Evolutionary conservation across 2,329 filamentous ascomycete species (phyloP).

Genomic region (Pseudogymnoascus destructans): DNA sequence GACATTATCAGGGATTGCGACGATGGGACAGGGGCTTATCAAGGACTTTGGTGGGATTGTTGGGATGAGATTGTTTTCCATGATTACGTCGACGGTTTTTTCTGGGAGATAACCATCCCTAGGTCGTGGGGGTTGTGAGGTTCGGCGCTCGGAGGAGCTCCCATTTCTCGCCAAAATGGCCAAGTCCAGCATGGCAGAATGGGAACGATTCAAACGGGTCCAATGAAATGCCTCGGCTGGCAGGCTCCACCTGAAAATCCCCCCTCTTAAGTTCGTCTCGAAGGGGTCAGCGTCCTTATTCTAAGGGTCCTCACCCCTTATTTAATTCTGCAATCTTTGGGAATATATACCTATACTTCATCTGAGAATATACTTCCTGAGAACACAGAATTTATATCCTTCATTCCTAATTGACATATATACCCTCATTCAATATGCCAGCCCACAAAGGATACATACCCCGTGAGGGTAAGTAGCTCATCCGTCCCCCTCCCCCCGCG

Average conservation of each 20-base stretch:
- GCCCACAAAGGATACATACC: not conserved
- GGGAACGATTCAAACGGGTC: no score
- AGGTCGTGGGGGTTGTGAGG: no score
- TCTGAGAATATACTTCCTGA: not conserved
- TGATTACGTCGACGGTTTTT: constrained; percentile 26
- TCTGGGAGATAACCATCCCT: no score
- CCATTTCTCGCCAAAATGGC: no score
- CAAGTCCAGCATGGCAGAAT: no score
- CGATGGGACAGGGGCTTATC: constrained; percentile 35
- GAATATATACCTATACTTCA: not conserved
- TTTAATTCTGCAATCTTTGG: not conserved
- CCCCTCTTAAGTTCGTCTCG: not conserved
- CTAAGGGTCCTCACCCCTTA: not conserved
- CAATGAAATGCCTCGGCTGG: constrained; percentile 4
- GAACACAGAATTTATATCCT: not conserved
- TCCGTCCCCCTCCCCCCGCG: not conserved
- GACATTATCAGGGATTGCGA: constrained; percentile 17
- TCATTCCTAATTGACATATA: not conserved
- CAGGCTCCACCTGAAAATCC: not conserved
- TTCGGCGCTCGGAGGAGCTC: no score
- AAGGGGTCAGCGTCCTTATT: not conserved
- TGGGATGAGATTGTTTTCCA: constrained; percentile 28
- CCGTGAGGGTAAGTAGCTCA: not conserved
- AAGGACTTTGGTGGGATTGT: constrained; percentile 30
- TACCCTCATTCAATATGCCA: not conserved